Evolutionary conservation across 768 basidiomycete species (phyloP).

Genomic region (Trametes maxima): DNA sequence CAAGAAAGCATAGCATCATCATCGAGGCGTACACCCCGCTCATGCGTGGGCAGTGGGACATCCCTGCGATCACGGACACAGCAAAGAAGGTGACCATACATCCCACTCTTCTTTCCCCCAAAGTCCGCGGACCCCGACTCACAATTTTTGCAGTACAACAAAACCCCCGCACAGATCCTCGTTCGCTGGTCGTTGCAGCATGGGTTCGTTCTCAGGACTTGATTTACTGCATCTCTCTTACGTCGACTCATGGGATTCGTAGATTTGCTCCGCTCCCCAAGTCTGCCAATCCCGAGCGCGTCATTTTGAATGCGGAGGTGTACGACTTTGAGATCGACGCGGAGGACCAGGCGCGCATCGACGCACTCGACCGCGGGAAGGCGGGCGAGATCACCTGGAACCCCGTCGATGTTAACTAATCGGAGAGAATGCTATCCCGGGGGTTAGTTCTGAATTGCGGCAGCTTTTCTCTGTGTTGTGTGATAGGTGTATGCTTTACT

Average conservation of each 20-base stretch:
- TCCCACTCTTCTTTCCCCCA: not conserved
- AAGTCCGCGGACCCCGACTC: not conserved
- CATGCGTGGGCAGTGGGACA: constrained; percentile 48
- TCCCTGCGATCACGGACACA: constrained; percentile 53
- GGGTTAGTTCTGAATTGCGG: too few species aligned
- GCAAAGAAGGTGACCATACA: constrained; percentile 45
- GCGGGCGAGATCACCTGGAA: constrained; percentile 52
- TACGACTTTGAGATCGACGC: constrained; percentile 48
- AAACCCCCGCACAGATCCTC: constrained; percentile 78
- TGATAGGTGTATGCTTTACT: too few species aligned
- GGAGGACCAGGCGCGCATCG: constrained; percentile 46
- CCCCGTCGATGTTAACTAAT: constrained; percentile 37
- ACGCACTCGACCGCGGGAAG: constrained; percentile 47
- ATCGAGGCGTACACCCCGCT: constrained; percentile 63
- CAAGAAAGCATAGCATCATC: constrained; percentile 40
- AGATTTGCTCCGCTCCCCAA: constrained; percentile 54
- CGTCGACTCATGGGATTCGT: not conserved
- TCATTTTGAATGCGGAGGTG: constrained; percentile 47
- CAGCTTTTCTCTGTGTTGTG: too few species aligned
- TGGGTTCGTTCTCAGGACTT: constrained; percentile 45
- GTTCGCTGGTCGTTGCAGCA: constrained; percentile 90
- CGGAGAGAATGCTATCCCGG: too few species aligned
- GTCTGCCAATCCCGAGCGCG: constrained; percentile 43
- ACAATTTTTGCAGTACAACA: constrained; percentile 38
- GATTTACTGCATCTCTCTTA: not conserved